Evolutionary conservation across 768 basidiomycete genomes (phyloP).

Genomic region (Xanthoconium stramineum): DNA sequence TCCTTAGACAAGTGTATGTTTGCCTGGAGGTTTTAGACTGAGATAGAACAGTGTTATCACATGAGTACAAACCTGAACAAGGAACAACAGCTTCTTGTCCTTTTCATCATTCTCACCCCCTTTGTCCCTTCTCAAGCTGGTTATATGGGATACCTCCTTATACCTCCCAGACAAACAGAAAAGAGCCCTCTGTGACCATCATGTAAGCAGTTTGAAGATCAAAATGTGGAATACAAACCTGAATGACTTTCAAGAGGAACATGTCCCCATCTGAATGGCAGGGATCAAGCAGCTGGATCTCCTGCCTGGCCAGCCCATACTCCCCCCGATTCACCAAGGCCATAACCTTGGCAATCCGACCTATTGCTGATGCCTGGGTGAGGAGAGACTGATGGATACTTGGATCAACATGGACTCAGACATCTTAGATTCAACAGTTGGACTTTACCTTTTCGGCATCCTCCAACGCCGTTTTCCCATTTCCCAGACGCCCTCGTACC

Average conservation of each 20-base stretch:
- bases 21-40: conserved; percentile 10
- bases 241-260: conserved; percentile 9
- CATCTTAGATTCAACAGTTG: background rate
- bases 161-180: conserved; percentile 9
- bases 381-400: conserved; percentile 6
- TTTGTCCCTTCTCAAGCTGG: no score
- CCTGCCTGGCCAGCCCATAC: background rate
- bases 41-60: background rate
- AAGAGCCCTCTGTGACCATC: conserved; percentile 9
- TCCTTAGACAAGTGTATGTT: conserved; percentile 10
- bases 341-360: conserved; percentile 11
- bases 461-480: conserved; percentile 1
- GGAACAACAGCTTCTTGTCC: conserved; percentile 1
- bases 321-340: conserved; percentile 4
- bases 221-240: conserved; percentile 1
- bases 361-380: conserved; percentile 12
- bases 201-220: background rate
- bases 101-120: no score
- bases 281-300: background rate
- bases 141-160: background rate
- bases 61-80: conserved; percentile 11
- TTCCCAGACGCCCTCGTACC: conserved; percentile 6
- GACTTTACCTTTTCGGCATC: conserved; percentile 11
- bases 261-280: background rate
- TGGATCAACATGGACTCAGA: background rate